These are phyloP conservation scores for Penicillium sclerotiorum DNA, from an alignment of 2,329 filamentous ascomycete species.

Conservation along the genomic window DNA sequence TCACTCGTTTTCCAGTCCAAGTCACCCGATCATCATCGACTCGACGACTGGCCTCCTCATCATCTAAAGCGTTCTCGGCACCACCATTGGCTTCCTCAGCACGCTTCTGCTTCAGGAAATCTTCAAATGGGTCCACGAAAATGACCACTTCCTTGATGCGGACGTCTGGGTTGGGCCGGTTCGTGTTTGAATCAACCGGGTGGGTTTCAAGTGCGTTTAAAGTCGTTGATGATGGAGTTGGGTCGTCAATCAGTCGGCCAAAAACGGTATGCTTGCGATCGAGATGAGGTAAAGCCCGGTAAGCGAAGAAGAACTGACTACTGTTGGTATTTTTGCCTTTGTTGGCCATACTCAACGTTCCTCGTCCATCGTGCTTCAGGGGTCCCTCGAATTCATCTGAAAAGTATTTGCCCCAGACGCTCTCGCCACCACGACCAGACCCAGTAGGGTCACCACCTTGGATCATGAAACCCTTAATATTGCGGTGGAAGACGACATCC, in stretches of 20 bases:
- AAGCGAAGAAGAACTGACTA: conserved; percentile 92
- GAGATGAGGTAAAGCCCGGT: conserved; percentile 79
- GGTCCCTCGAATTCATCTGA: conserved; percentile 91
- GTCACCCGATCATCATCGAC: conserved; percentile 85
- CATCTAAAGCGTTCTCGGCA: conserved; percentile 22
- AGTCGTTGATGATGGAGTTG: conserved; percentile 46
- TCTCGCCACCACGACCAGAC: conserved; percentile 85
- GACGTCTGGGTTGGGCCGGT: conserved; percentile 76
- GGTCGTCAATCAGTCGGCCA: conserved; percentile 75
- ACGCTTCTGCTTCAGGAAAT: conserved; percentile 77
- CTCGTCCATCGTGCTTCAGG: conserved; percentile 76
- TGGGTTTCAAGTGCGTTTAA: conserved; percentile 76
- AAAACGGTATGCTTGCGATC: conserved; percentile 98
- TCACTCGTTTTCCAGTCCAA: conserved; percentile 92
- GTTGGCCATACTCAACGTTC: conserved; percentile 92
- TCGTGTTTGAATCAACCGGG: conserved; percentile 70
- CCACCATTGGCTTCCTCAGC: conserved; percentile 62
- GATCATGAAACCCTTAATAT: conserved; percentile 96
- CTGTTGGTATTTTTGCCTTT: conserved; percentile 98
- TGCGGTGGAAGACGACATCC: conserved; percentile 82
- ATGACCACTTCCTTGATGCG: conserved; percentile 80
- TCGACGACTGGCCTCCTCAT: conserved; percentile 34
- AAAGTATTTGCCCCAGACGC: conserved; percentile 93
- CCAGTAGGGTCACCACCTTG: conserved; percentile 94
- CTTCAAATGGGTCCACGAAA: conserved; percentile 92